Evolutionary conservation across 768 basidiomycete species (phyloP), one percentile per base, ranked within the genome.

Genomic region (Tremella mesenterica): DNA sequence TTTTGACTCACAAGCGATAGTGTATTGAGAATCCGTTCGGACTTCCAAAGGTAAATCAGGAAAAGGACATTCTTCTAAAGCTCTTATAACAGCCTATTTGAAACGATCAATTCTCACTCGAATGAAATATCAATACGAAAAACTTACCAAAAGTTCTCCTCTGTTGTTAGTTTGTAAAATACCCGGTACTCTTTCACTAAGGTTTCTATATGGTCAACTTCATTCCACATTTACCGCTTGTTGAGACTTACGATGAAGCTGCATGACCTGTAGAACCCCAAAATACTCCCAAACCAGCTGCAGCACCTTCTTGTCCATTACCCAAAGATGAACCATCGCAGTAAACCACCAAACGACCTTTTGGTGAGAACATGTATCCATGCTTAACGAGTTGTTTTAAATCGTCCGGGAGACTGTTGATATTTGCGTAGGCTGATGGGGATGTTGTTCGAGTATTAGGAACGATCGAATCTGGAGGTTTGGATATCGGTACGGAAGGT

Each of bases 221-320:
- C 12, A 44, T 10, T 10, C 10, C 12, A 13, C 12, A 44, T 8
- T 46, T 27, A 21, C 5, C 21, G n/a, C 8, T 6, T 12, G 34
- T 12, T 26, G 6, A 3, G 10, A 45, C 69, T 53, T 30, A 63
- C 67, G 31, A 27, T 1, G 36, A 48, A 21, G 52, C 56, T 2
- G 70, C 72, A 23, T 67, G 57, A 4, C 70, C 64, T 12, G 39
- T 20, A 4, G n/a, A 73, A 0, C 84, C 87, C 86, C 87, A 96
- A 82, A 83, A 96, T 0, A 96, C 87, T 0, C 92, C 92, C 38
- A 90, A 74, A 1, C 92, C 92, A 0, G 88, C 92, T 36, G 80
- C 59, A 0, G 85, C 79, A 1, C 79, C 81, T 2, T 26, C 27
- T 64, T 82, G 74, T 0, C 92, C 92, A 66, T 96, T 96, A 1